Conservation (phyloP, 495 filamentous ascomycete genomes). For the Tricharina praecox region DNA sequence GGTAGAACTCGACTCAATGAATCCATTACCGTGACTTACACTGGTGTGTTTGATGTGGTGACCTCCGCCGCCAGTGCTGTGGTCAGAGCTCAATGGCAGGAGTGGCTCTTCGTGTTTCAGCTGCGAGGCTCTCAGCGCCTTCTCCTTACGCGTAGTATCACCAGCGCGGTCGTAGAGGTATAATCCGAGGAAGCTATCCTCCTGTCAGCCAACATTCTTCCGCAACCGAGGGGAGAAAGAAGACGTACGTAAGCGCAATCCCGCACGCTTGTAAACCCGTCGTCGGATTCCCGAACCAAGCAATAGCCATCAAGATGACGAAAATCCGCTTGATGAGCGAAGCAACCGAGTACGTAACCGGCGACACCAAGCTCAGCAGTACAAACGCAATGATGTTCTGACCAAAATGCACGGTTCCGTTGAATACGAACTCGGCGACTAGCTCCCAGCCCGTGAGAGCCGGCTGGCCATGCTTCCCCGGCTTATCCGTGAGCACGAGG, state of each 20-base stretch:
- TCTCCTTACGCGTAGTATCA: conserved; percentile 68
- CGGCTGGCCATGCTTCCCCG: conserved; percentile 49
- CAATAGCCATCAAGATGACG: conserved; percentile 82
- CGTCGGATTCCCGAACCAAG: conserved; percentile 87
- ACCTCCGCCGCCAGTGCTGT: background rate
- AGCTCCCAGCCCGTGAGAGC: conserved; percentile 32
- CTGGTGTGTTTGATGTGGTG: no score
- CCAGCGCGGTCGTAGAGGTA: conserved; percentile 93
- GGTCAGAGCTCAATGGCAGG: conserved; percentile 43
- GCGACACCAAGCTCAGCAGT: conserved; percentile 74
- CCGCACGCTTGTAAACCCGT: conserved; percentile 67
- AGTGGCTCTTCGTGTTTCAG: conserved; percentile 44
- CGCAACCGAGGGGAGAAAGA: background rate
- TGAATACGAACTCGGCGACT: conserved; percentile 78
- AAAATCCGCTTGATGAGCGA: conserved; percentile 92
- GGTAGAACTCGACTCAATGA: no score
- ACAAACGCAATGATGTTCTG: conserved; percentile 94
- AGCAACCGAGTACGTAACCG: conserved; percentile 93
- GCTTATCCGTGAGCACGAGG: conserved; percentile 41
- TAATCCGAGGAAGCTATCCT: conserved; percentile 52
- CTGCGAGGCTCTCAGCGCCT: conserved; percentile 40
- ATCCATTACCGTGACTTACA: no score
- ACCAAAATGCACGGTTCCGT: conserved; percentile 89
- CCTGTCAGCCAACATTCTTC: background rate
- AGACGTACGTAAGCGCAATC: conserved; percentile 51